Conservation (phyloP, 2,329 filamentous ascomycete genomes). For the Calycina herbarum region DNA sequence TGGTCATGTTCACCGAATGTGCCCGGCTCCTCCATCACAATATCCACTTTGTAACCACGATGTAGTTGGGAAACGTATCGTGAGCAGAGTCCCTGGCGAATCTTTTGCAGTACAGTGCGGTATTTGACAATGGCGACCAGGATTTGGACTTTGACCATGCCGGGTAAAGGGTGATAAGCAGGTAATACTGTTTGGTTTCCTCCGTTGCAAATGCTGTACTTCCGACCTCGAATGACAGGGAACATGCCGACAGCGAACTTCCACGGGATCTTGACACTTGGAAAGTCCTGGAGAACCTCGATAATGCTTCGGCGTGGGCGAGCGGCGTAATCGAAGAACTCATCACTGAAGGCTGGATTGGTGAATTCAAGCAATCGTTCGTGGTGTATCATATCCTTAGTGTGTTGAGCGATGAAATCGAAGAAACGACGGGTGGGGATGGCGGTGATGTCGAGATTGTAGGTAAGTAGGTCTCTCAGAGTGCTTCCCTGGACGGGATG, state of each 20-base stretch:
- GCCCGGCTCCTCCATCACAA: neutral
- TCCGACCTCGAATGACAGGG: constrained; percentile 79
- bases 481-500: constrained; percentile 43
- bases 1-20: constrained; percentile 40
- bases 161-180: neutral
- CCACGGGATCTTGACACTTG: constrained; percentile 78
- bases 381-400: constrained; percentile 69
- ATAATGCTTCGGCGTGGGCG: constrained; percentile 86
- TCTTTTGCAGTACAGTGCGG: constrained; percentile 79
- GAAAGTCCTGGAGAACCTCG: constrained; percentile 89
- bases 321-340: constrained; percentile 94
- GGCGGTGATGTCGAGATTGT: constrained; percentile 85
- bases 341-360: constrained; percentile 76
- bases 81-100: constrained; percentile 85
- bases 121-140: constrained; percentile 90
- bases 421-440: constrained; percentile 90
- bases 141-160: constrained; percentile 61
- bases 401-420: constrained; percentile 72
- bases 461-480: constrained; percentile 72
- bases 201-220: constrained; percentile 89
- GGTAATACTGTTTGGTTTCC: constrained; percentile 40
- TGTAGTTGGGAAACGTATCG: constrained; percentile 73
- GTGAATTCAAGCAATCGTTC: constrained; percentile 84
- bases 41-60: constrained; percentile 42
- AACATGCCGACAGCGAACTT: constrained; percentile 71